phyloP scores from a whole-genome alignment of 257 asterid genomes.

The Jacaranda copaia region DNA sequence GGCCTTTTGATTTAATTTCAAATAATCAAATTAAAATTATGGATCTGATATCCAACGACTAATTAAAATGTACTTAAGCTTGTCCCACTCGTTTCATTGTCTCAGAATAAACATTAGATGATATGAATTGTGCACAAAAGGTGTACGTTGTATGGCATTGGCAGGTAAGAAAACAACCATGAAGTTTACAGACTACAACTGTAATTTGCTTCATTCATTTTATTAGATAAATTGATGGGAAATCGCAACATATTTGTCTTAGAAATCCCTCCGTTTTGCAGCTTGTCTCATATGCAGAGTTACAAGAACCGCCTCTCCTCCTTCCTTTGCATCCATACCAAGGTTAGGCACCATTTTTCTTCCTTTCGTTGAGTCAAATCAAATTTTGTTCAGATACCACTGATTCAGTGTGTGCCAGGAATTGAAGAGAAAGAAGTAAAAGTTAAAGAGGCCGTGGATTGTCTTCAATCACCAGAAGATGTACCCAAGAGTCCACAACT shows the following conservation, averaged over 20 bases:
- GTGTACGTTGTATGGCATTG: not conserved
- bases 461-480: conserved; percentile 45
- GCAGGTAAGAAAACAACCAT: too few relatives aligned
- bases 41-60: not conserved
- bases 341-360: conserved; percentile 46
- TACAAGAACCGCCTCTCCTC: conserved; percentile 78
- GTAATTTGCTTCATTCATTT: not conserved
- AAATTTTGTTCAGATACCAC: not conserved
- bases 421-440: conserved; percentile 57
- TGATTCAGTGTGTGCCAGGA: conserved; percentile 35
- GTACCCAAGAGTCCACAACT: conserved; percentile 28
- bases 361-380: not conserved
- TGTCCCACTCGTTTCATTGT: not conserved
- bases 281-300: conserved; percentile 81
- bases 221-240: not conserved
- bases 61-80: not conserved
- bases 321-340: conserved; percentile 74
- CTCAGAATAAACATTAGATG: not conserved
- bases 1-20: not conserved
- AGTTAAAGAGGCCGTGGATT: conserved; percentile 59
- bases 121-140: not conserved
- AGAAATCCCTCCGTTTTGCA: conserved; percentile 45
- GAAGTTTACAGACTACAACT: too few relatives aligned
- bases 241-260: not conserved
- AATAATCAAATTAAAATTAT: not conserved